A percentile compares a stretch with the other conserved stretches of the same genome.
These are phyloP conservation scores for Flammula alnicola DNA, from an alignment of 1,284 basidiomycete species.

Conservation along the genomic window DNA sequence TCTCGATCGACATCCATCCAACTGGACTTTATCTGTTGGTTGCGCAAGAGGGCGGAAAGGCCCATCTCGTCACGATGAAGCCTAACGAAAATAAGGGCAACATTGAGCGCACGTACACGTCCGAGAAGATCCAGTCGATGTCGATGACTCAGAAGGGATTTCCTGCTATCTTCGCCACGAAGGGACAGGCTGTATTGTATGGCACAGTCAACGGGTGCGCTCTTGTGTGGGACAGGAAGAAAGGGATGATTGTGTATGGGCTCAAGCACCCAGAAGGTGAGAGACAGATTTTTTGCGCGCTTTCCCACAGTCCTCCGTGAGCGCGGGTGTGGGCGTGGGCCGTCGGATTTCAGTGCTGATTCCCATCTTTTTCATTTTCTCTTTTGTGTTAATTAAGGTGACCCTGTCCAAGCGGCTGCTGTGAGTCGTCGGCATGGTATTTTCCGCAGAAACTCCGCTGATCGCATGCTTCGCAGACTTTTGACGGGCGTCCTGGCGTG, in stretches of 20 bases:
- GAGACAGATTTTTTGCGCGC: slow-evolving; percentile 17
- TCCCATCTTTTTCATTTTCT: slow-evolving; percentile 16
- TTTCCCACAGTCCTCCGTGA: slow-evolving; percentile 8
- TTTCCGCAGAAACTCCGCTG: slow-evolving; percentile 10
- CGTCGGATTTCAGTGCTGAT: slow-evolving; percentile 21
- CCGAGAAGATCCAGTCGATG: slow-evolving; percentile 34
- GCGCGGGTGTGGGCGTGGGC: not conserved
- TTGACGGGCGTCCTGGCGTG: slow-evolving; percentile 43
- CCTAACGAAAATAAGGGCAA: slow-evolving; percentile 50
- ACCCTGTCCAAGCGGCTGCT: slow-evolving; percentile 56
- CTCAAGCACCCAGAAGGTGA: slow-evolving; percentile 62
- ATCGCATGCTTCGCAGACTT: slow-evolving; percentile 38
- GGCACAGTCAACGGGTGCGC: slow-evolving; percentile 55
- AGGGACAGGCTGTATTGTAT: slow-evolving; percentile 56
- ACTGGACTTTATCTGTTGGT: slow-evolving; percentile 54
- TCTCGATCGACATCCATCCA: slow-evolving; percentile 54
- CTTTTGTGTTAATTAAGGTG: no score
- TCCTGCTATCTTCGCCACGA: slow-evolving; percentile 55
- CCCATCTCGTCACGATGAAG: slow-evolving; percentile 53
- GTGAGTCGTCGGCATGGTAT: slow-evolving; percentile 40
- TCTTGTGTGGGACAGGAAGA: slow-evolving; percentile 63
- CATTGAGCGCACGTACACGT: slow-evolving; percentile 55
- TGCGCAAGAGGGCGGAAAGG: slow-evolving; percentile 50
- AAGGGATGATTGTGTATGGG: slow-evolving; percentile 54
- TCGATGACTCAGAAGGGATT: slow-evolving; percentile 27